Evolutionary conservation across 2,329 filamentous ascomycete genomes (phyloP), one percentile per base, ranked within the genome.

Genomic region (Talaromyces islandicus): DNA sequence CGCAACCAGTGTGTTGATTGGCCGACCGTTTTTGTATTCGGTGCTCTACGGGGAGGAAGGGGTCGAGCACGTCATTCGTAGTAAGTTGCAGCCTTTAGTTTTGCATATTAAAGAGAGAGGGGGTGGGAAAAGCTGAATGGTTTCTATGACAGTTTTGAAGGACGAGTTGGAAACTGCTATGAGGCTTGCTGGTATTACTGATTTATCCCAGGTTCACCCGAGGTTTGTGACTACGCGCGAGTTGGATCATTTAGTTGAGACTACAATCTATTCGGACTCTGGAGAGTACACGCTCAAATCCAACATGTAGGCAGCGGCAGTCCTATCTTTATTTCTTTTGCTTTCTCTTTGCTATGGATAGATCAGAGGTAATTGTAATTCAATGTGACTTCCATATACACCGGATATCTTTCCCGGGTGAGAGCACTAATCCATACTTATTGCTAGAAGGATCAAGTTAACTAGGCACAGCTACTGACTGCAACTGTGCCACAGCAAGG

Each of bases 1-100:
- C 21, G 92, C 92, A 0, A 92, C 83, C 70, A 91, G 86, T 41
- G 92, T 96, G 0, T 91, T 91, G 4, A 81, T 93, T 56, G 90
- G 90, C 2, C 80, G 90, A 29, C 83, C 85, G 46, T 86, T 90
- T n/a, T 77, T 96, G 56, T 96, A 85, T 75, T 91, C 90, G 0
- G 80, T 89, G 38, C 87, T 83, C 57, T 86, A 83, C 57, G 89
- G 84, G 10, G 77, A 78, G 63, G 83, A 83, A 65, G 86, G 85
- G 55, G 88, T 89, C 10, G 85, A 83, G 66, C 76, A 84, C 67
- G 84, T 88, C 35, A 77, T 88, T 60, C 83, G 88, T 71, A 85
- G 77, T 77, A 84, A 65, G 85, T 54, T 60, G 25, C 63, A 65
- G 17, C 19, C 6, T 3, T 35, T 58, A n/a, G 41, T 6, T 14